Conservation (phyloP, 2,329 filamentous ascomycete genomes). For the Xylaria sp. region DNA sequence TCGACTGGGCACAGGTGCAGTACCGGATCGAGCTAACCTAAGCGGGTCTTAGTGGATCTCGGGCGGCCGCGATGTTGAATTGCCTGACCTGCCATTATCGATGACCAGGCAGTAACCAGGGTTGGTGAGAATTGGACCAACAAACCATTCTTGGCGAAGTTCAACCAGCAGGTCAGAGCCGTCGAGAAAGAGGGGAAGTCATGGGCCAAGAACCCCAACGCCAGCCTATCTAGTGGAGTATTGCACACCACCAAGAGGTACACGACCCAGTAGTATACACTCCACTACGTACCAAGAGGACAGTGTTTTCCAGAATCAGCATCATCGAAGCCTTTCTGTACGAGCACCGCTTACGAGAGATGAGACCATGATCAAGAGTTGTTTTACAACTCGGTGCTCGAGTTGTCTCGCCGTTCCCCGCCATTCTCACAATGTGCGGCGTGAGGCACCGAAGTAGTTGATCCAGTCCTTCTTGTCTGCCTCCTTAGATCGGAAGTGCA, state of each 20-base stretch:
- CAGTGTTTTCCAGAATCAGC: conserved; percentile 1
- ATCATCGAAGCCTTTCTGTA: not conserved
- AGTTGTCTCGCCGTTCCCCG: conserved; percentile 21
- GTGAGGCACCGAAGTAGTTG: not conserved
- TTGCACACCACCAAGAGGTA: not conserved
- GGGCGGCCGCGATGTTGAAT: conserved; percentile 38
- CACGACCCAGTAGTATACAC: too few relatives aligned
- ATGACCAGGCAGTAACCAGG: conserved; percentile 35
- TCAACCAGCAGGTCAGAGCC: conserved; percentile 40
- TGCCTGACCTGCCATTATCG: conserved; percentile 32
- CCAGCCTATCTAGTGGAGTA: conserved; percentile 31
- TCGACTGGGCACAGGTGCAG: conserved; percentile 14
- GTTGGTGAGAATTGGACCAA: conserved; percentile 47
- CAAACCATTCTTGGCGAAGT: conserved; percentile 39
- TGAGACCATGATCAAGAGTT: conserved; percentile 17
- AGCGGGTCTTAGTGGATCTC: conserved; percentile 42
- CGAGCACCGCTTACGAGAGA: conserved; percentile 9
- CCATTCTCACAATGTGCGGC: conserved; percentile 9
- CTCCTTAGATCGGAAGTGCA: conserved; percentile 20
- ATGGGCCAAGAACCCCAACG: conserved; percentile 42
- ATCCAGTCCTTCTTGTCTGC: conserved; percentile 12
- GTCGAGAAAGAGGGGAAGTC: conserved; percentile 46
- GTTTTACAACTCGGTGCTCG: conserved; percentile 18
- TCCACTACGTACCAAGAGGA: too few relatives aligned
- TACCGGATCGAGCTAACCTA: conserved; percentile 16